These are phyloP conservation scores for Beverwykella pulmonaria DNA, from an alignment of 495 filamentous ascomycete species.

Conservation along the genomic window DNA sequence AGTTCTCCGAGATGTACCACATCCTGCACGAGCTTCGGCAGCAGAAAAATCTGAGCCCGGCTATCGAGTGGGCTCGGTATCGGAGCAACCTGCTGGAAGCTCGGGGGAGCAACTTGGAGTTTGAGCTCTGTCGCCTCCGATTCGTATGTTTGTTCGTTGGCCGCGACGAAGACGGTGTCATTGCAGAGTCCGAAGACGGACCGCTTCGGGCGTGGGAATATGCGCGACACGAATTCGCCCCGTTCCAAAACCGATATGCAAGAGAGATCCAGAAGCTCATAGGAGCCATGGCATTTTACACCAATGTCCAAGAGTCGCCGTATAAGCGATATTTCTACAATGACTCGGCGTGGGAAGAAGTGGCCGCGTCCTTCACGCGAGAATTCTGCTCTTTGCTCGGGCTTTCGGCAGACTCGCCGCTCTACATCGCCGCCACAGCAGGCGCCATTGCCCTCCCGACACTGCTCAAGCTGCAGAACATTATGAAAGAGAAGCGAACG, in stretches of 20 bases:
- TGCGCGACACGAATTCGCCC: constrained; percentile 64
- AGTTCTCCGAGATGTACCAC: constrained; percentile 87
- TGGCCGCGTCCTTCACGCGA: constrained; percentile 79
- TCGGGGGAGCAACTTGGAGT: constrained; percentile 90
- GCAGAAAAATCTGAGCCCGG: constrained; percentile 70
- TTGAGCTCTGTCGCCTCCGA: constrained; percentile 84
- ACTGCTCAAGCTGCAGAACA: constrained; percentile 76
- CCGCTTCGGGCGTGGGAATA: constrained; percentile 69
- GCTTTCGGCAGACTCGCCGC: constrained; percentile 81
- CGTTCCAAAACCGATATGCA: constrained; percentile 70
- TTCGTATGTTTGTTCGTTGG: constrained; percentile 80
- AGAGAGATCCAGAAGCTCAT: constrained; percentile 76
- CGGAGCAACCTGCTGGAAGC: constrained; percentile 72
- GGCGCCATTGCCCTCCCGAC: constrained; percentile 88
- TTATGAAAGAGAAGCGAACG: constrained; percentile 82
- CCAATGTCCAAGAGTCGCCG: constrained; percentile 68
- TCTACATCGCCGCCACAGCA: constrained; percentile 89
- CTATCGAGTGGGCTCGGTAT: constrained; percentile 80
- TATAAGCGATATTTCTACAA: constrained; percentile 78
- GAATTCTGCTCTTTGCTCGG: constrained; percentile 95
- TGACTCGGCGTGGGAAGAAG: constrained; percentile 72
- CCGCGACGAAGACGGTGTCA: constrained; percentile 37
- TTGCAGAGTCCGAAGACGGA: constrained; percentile 40
- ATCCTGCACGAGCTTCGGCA: constrained; percentile 77
- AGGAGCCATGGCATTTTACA: constrained; percentile 73